phyloP scores from a whole-genome alignment of 2,329 filamentous ascomycete genomes.

The Aspergillus terreus region DNA sequence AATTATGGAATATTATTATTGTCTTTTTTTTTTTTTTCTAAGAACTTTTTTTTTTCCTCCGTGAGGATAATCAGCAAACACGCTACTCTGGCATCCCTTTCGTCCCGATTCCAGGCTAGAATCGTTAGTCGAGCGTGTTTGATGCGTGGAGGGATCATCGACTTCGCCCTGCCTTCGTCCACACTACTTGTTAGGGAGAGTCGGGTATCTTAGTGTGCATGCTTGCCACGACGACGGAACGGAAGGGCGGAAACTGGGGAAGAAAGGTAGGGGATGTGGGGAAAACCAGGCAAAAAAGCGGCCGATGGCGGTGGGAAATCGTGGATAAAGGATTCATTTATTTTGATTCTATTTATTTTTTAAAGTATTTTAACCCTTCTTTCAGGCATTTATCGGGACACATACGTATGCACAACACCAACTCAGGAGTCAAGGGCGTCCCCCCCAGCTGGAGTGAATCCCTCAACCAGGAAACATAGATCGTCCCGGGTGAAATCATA shows the following conservation, averaged over 20 bases:
- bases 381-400: background rate
- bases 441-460: no score
- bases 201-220: constrained; percentile 10
- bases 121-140: background rate
- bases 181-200: background rate
- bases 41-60: no score
- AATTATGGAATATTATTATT: no score
- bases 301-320: background rate
- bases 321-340: background rate
- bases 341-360: no score
- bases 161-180: constrained; percentile 3
- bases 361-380: no score
- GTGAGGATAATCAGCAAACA: background rate
- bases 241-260: constrained; percentile 12
- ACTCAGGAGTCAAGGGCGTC: background rate
- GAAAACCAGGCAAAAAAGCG: background rate
- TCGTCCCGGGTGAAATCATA: no score
- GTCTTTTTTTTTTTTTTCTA: no score
- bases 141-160: no score
- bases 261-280: background rate
- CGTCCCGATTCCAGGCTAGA: background rate
- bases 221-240: constrained; percentile 16
- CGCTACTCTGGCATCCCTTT: constrained; percentile 1
- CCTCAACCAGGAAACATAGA: no score
- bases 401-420: constrained; percentile 1